Conservation (phyloP, 192 early-diverging fungal genomes). For the Podila clonocystis region DNA sequence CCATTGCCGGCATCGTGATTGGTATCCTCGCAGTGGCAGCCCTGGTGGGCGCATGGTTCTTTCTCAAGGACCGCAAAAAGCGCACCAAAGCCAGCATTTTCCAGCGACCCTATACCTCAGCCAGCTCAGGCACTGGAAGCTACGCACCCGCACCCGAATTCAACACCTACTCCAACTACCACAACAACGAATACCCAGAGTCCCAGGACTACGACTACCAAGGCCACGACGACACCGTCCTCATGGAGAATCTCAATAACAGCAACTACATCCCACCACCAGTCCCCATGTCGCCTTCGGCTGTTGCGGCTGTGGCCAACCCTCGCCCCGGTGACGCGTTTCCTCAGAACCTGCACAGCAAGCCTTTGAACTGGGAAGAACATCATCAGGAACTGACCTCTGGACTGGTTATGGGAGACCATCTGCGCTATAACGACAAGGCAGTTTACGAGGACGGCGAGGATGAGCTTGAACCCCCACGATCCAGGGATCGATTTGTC, state of each 20-base stretch:
- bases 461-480: constrained; percentile 31
- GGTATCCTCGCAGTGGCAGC: constrained; percentile 6
- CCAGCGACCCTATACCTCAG: constrained; percentile 29
- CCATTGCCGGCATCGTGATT: constrained; percentile 29
- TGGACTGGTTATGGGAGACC: constrained; percentile 24
- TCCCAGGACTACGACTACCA: neutral
- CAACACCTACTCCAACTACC: constrained; percentile 32
- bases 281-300: constrained; percentile 28
- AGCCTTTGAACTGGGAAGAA: constrained; percentile 21
- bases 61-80: constrained; percentile 6
- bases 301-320: constrained; percentile 24
- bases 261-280: constrained; percentile 41
- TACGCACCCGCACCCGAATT: constrained; percentile 18
- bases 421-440: constrained; percentile 37
- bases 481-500: constrained; percentile 25
- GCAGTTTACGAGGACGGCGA: constrained; percentile 36
- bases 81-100: constrained; percentile 37
- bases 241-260: constrained; percentile 34
- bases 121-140: constrained; percentile 8
- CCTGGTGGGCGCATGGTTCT: constrained; percentile 11
- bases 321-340: constrained; percentile 29
- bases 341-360: constrained; percentile 25
- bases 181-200: constrained; percentile 26
- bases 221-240: constrained; percentile 22
- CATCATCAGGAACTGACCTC: constrained; percentile 20